Percentiles rank a stretch among this genome's conserved stretches.
These are phyloP conservation scores for Kalanchoe fedtschenkoi DNA, from an alignment of 164 flowering plant species.

Conservation along the genomic window DNA sequence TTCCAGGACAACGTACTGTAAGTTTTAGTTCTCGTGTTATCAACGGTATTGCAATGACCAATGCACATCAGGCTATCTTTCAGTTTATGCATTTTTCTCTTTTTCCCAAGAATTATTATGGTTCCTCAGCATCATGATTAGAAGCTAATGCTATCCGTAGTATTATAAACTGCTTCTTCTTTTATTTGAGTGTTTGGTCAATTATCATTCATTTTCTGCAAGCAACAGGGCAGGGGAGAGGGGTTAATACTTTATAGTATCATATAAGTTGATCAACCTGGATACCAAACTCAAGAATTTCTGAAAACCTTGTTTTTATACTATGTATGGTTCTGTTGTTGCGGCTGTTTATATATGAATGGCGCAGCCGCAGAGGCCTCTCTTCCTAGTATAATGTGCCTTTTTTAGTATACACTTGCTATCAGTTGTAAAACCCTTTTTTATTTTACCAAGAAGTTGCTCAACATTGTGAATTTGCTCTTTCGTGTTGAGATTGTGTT, in stretches of 20 bases:
- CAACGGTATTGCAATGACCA: background rate
- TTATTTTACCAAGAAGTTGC: background rate
- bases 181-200: background rate
- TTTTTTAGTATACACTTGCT: background rate
- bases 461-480: background rate
- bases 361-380: background rate
- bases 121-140: background rate
- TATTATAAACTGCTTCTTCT: background rate
- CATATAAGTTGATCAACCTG: background rate
- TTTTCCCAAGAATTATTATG: background rate
- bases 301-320: background rate
- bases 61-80: background rate
- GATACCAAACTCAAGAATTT: background rate
- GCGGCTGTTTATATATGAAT: no score
- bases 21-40: slow-evolving; percentile 23
- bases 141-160: background rate
- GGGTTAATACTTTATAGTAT: background rate
- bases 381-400: background rate
- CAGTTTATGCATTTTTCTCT: background rate
- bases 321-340: background rate
- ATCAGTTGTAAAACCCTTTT: background rate
- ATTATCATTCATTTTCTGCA: background rate
- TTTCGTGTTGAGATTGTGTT: background rate
- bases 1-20: slow-evolving; percentile 96
- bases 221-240: background rate